phyloP scores from a whole-genome alignment of 1,284 basidiomycete genomes.

The Cutaneotrichosporon sp. region DNA sequence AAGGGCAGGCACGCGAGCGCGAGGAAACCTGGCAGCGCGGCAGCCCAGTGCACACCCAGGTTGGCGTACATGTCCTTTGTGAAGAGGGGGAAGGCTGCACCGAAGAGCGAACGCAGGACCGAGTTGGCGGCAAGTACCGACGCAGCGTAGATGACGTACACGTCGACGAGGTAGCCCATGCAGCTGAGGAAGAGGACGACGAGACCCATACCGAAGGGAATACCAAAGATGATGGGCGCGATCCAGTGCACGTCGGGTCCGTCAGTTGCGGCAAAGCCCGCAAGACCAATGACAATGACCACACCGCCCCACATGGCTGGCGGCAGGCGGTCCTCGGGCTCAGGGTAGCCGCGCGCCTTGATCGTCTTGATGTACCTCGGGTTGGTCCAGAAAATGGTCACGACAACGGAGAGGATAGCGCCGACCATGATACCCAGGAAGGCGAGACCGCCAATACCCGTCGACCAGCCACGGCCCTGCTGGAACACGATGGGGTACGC shows the following conservation, averaged over 20 bases:
- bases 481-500: conserved; percentile 59
- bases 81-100: conserved; percentile 61
- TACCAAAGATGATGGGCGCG: conserved; percentile 56
- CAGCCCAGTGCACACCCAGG: conserved; percentile 63
- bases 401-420: conserved; percentile 55
- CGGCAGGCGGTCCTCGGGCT: conserved; percentile 59
- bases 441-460: conserved; percentile 59
- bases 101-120: conserved; percentile 62
- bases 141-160: conserved; percentile 54
- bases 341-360: conserved; percentile 51
- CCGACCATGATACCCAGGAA: conserved; percentile 65
- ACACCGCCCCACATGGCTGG: conserved; percentile 50
- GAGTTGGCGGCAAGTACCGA: conserved; percentile 65
- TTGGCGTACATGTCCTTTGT: conserved; percentile 48
- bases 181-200: conserved; percentile 58
- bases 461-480: conserved; percentile 56
- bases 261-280: conserved; percentile 46
- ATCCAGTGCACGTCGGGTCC: conserved; percentile 49
- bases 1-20: conserved; percentile 57
- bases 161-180: conserved; percentile 61
- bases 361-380: conserved; percentile 57
- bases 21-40: conserved; percentile 60
- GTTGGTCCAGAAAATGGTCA: conserved; percentile 53
- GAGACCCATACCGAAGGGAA: conserved; percentile 62
- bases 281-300: conserved; percentile 44